Evolutionary conservation across 1,284 basidiomycete genomes (phyloP), one percentile per base, ranked within the genome.

Genomic region (Cystobasidium pallidum): DNA sequence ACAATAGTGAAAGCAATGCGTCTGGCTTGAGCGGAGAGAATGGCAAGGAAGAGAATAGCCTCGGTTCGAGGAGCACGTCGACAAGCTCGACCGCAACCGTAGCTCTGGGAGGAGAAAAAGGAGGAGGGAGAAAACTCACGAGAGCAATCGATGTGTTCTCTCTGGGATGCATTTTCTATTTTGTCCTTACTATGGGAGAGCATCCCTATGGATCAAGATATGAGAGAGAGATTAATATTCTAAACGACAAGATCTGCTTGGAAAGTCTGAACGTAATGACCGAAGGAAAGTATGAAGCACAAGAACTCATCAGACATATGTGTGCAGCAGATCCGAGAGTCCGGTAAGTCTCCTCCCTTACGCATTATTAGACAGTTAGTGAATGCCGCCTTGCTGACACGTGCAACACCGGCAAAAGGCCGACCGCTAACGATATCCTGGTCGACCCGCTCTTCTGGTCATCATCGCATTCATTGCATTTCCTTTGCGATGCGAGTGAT

Each of bases 371-470:
- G 24, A 41, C 15, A 41, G 15, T 17, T 19, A 51, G 28, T 43
- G 26, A 3, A n/a, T 1, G n/a, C 21, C 26, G 1, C 52, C 51
- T 2, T 15, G n/a, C 71, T 74, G 63, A 68, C 59, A 6, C 15
- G n/a, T 6, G 10, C 19, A 28, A 2, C 43, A 43, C 32, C 11
- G 10, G 11, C 17, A 26, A 75, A 68, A 94, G 95, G 76, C 95
- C 94, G 0, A 89, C 92, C 74, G 96, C 94, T 2, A 86, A 87
- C 13, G 88, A 88, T 41, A 92, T 91, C 79, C 84, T 98, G 21
- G 84, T 90, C 28, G 94, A 99, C 81, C 95, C 95, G 0, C 96
- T 92, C 84, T 99, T 98, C 84, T 99, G 95, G 96, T 88, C 91
- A 73, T 84, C 94, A 0, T 88, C 86, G 15, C 88, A 91, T 76